phyloP scores from a whole-genome alignment of 2,329 filamentous ascomycete genomes.

The Hymenoscyphus salicellus region DNA sequence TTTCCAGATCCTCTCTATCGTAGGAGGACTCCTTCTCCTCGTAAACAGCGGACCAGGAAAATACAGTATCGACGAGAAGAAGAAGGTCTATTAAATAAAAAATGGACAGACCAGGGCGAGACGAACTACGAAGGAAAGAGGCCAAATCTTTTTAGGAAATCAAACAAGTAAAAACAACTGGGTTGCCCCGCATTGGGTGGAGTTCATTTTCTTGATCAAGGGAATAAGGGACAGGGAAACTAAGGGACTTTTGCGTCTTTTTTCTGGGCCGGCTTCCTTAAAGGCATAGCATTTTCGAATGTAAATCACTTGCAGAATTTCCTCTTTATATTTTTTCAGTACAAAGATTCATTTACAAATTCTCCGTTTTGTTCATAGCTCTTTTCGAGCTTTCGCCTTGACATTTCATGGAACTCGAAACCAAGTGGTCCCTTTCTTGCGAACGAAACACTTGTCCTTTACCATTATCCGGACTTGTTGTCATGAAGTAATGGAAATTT shows the following conservation, averaged over 20 bases:
- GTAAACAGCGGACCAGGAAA: conserved; percentile 98
- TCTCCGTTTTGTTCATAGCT: no score
- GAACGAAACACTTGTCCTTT: background rate
- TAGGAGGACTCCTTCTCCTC: conserved; percentile 89
- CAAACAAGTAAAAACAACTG: background rate
- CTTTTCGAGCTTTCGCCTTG: background rate
- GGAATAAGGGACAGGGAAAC: background rate
- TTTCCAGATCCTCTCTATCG: conserved; percentile 99
- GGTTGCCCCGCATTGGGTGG: background rate
- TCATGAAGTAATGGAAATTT: background rate
- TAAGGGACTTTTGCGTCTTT: background rate
- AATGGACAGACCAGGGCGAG: background rate
- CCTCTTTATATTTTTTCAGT: background rate
- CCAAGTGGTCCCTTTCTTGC: background rate
- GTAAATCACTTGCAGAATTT: conserved; percentile 2
- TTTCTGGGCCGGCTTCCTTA: conserved; percentile 1
- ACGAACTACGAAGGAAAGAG: background rate
- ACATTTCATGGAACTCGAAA: background rate
- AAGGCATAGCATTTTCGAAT: conserved; percentile 7
- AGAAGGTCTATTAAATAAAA: conserved; percentile 85
- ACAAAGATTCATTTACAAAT: background rate
- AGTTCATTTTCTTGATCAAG: background rate
- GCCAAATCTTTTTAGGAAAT: background rate
- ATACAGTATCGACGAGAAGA: conserved; percentile 99
- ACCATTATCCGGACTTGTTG: background rate